phyloP scores from a whole-genome alignment of 805 yeast genomes.

The Myxozyma vanderwaltii region DNA sequence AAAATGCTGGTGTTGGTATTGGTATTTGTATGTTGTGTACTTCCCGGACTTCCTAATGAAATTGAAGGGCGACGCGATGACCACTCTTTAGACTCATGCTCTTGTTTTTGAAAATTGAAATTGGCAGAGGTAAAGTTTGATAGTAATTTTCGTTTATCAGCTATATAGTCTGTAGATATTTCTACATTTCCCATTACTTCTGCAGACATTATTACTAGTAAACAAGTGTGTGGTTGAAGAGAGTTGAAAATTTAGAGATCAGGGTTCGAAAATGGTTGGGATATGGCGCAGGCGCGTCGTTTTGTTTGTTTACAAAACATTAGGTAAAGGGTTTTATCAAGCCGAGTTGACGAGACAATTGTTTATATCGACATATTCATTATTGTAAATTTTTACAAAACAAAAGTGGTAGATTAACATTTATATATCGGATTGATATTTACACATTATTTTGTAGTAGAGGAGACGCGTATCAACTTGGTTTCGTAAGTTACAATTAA shows the following conservation, averaged over 20 bases:
- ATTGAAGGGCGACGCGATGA: constrained; percentile 14
- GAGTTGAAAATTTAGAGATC: too few species aligned
- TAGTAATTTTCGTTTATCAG: background rate
- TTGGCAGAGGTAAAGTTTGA: background rate
- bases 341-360: too few species aligned
- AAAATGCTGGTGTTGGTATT: background rate
- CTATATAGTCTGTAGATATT: background rate
- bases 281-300: background rate
- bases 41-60: constrained; percentile 5
- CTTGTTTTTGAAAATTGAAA: constrained; percentile 12
- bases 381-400: too few species aligned
- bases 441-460: too few species aligned
- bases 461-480: too few species aligned
- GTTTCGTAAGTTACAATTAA: too few species aligned
- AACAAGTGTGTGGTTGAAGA: too few species aligned
- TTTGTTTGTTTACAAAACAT: constrained; percentile 10
- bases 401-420: too few species aligned
- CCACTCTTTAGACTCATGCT: constrained; percentile 21
- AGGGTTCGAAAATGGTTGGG: background rate
- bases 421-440: too few species aligned
- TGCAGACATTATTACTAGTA: background rate
- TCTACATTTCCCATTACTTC: background rate
- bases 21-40: background rate
- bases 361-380: too few species aligned
- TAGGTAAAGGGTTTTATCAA: background rate